Evolutionary conservation across 2,329 filamentous ascomycete species (phyloP), one percentile per base, ranked within the genome.

Genomic region (Diaporthe sp.): DNA sequence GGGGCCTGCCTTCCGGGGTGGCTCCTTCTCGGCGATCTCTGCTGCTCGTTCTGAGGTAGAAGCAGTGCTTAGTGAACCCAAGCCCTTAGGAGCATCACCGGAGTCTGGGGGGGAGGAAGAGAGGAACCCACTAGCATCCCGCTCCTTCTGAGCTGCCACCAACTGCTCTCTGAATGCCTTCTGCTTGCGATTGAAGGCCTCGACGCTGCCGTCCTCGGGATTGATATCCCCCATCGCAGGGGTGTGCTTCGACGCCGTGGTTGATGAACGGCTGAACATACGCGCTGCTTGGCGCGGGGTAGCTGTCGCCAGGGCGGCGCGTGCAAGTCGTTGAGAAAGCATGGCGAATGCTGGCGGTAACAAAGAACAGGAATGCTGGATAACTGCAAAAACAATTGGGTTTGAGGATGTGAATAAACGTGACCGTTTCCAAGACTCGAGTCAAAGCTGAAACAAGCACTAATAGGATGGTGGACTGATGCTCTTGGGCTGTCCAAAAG

Each of bases 211-310:
- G 77, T 91, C 91, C 78, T 94, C 88, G 67, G 93, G 91, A 61
- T 93, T 87, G 81, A 99, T 92, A 85, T 99, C 96, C 83, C 94
- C 93, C 79, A 99, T 91, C 51, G 94, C 92, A n/a, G 97, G 97
- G 28, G 92, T 87, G 75, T 87, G 88, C 77, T 84, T 83, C 75
- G 83, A 83, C 81, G 78, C 37, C 9, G 83, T 77, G 75, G 88
- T 83, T 75, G 91, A 60, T 22, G 74, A 90, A 75, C 90, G 89
- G 82, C 88, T 88, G 82, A 94, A 90, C 79, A 90, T 86, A 80
- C 92, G 89, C 57, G 63, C 61, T 74, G 84, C 82, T 79, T 86
- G 85, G 81, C 87, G 88, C 77, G 86, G 85, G 79, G 85, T 85
- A 67, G 73, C 63, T 71, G 63, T 57, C 74, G 82, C 82, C 71